Conservation (phyloP, 2,329 filamentous ascomycete species). For the Nigrospora osmanthi region DNA sequence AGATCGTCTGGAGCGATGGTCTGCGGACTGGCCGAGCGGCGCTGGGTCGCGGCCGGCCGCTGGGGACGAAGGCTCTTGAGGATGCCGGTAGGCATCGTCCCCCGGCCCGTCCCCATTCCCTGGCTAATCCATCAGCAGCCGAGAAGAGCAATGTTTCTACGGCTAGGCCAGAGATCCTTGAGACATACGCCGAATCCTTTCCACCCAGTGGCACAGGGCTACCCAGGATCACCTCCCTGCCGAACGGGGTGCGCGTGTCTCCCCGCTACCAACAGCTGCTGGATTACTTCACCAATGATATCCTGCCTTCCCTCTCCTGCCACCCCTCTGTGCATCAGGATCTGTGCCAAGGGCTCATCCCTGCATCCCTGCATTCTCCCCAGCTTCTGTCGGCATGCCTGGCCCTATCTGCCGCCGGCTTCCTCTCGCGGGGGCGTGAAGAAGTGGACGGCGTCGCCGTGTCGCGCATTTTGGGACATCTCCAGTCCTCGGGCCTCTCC, state of each 20-base stretch:
- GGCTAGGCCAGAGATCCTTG: too few relatives aligned
- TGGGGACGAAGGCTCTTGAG: too few relatives aligned
- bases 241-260: constrained; percentile 11
- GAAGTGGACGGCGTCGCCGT: constrained; percentile 8
- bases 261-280: constrained; percentile 11
- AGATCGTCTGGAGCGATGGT: constrained; percentile 7
- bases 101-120: not conserved
- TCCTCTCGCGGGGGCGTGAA: constrained; percentile 9
- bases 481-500: constrained; percentile 10
- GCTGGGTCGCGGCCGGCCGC: not conserved
- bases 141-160: not conserved
- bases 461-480: constrained; percentile 8
- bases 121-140: not conserved
- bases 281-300: constrained; percentile 9
- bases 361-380: constrained; percentile 10
- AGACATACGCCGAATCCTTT: not conserved
- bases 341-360: constrained; percentile 10
- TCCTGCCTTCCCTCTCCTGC: constrained; percentile 14
- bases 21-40: not conserved
- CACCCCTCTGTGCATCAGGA: constrained; percentile 13
- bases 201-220: not conserved
- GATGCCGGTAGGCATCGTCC: not conserved
- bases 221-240: constrained; percentile 6
- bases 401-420: constrained; percentile 13
- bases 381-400: constrained; percentile 14